Evolutionary conservation across 2,329 filamentous ascomycete genomes (phyloP).

Genomic region (Colletotrichum paranaense): DNA sequence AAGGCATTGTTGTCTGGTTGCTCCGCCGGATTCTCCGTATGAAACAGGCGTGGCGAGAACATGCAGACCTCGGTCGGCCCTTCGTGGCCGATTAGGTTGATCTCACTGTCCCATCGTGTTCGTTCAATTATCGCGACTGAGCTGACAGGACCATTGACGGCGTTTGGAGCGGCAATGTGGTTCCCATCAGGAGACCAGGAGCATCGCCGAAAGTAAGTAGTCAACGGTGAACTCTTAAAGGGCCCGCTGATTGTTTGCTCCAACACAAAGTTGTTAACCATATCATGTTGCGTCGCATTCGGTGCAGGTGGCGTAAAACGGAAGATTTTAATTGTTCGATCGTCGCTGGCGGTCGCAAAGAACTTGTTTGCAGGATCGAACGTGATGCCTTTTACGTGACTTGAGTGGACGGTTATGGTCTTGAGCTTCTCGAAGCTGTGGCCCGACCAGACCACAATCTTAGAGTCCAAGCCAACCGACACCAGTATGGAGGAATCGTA

Average conservation of each 20-base stretch:
- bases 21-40: conserved; percentile 73
- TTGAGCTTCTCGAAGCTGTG: conserved; percentile 98
- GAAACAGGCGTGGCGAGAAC: conserved; percentile 93
- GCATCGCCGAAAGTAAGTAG: conserved; percentile 95
- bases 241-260: conserved; percentile 91
- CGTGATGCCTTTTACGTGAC: conserved; percentile 98
- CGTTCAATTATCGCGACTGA: conserved; percentile 96
- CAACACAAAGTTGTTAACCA: conserved; percentile 95
- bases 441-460: conserved; percentile 98
- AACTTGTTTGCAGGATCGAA: conserved; percentile 99
- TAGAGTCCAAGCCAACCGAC: conserved; percentile 95
- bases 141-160: conserved; percentile 96
- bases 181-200: conserved; percentile 98
- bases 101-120: conserved; percentile 93
- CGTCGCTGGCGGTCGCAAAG: conserved; percentile 97
- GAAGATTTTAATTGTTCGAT: conserved; percentile 96
- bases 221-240: conserved; percentile 91
- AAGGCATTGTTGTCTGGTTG: conserved; percentile 61
- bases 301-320: conserved; percentile 91
- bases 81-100: conserved; percentile 97
- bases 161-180: conserved; percentile 96
- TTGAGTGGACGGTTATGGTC: conserved; percentile 91
- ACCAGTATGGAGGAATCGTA: conserved; percentile 95
- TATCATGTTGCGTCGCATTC: conserved; percentile 93
- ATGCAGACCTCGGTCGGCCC: conserved; percentile 97